These are phyloP conservation scores for Phytopythium oedochilum DNA, from an alignment of 352 stramenopile species.

Conservation along the genomic window DNA sequence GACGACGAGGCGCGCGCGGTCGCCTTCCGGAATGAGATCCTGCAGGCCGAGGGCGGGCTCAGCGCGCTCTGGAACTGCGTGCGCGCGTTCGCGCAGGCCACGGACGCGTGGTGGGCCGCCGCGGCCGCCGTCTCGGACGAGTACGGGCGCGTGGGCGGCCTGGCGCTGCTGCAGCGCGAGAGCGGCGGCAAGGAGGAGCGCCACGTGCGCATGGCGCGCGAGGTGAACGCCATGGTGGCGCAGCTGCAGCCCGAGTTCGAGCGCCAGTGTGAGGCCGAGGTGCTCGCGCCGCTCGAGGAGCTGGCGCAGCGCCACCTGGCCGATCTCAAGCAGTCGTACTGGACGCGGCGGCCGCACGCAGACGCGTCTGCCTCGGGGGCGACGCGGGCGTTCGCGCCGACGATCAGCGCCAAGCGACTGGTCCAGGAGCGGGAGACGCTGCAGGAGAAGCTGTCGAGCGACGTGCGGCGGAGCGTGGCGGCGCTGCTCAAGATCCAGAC, in stretches of 20 bases:
- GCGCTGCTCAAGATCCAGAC: slow-evolving; percentile 46
- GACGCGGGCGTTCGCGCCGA: slow-evolving; percentile 1
- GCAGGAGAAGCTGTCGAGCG: slow-evolving; percentile 27
- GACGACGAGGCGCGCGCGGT: slow-evolving; percentile 23
- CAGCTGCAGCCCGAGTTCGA: slow-evolving; percentile 36
- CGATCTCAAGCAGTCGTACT: slow-evolving; percentile 78
- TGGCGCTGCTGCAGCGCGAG: no score
- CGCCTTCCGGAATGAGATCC: slow-evolving; percentile 63
- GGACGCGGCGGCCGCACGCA: slow-evolving; percentile 39
- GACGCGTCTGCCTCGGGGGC: not conserved
- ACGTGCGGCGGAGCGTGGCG: slow-evolving; percentile 54
- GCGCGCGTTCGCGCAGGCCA: slow-evolving; percentile 53
- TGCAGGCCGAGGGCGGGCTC: slow-evolving; percentile 67
- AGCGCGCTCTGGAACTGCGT: slow-evolving; percentile 77
- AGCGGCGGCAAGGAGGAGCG: slow-evolving; percentile 8
- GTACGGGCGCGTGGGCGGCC: no score
- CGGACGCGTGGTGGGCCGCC: slow-evolving; percentile 52
- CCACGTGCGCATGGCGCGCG: slow-evolving; percentile 19
- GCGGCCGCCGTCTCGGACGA: slow-evolving; percentile 27
- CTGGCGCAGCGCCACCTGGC: slow-evolving; percentile 46
- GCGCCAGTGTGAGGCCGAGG: slow-evolving; percentile 31
- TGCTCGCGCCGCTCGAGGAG: slow-evolving; percentile 37
- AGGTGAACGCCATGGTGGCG: slow-evolving; percentile 26
- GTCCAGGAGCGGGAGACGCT: slow-evolving; percentile 47
- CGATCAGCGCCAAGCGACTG: slow-evolving; percentile 33